Conservation (phyloP, 768 basidiomycete species). For the Roridomyces roridus region DNA sequence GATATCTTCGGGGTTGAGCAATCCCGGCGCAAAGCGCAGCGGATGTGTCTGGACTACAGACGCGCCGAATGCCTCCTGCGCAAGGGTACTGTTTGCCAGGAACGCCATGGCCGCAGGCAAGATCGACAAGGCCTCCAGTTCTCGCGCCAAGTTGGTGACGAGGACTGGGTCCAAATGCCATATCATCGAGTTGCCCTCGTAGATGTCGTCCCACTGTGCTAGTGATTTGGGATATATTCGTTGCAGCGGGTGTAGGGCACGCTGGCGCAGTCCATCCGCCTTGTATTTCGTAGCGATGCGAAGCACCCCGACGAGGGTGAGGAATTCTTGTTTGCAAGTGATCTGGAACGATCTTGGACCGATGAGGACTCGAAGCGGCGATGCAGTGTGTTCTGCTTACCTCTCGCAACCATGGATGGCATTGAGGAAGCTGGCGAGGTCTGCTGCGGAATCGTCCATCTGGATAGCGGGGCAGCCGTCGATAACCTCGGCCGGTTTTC, state of each 20-base stretch:
- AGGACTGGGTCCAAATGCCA: conserved; percentile 20
- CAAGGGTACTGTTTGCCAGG: conserved; percentile 21
- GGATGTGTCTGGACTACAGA: conserved; percentile 20
- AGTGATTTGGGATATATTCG: conserved; percentile 17
- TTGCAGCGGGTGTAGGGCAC: conserved; percentile 14
- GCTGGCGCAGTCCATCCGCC: conserved; percentile 17
- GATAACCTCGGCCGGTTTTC: not conserved
- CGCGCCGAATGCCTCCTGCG: conserved; percentile 22
- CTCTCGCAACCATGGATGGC: conserved; percentile 22
- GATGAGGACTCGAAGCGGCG: not conserved
- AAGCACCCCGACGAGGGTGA: conserved; percentile 12
- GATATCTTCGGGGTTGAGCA: conserved; percentile 15
- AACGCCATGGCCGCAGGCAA: conserved; percentile 21
- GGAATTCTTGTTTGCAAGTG: conserved; percentile 10
- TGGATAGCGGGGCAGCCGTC: conserved; percentile 20
- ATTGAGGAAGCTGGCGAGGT: conserved; percentile 13
- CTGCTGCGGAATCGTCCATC: conserved; percentile 10
- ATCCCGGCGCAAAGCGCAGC: conserved; percentile 23
- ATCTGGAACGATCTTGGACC: conserved; percentile 14
- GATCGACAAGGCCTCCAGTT: conserved; percentile 10
- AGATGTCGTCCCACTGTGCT: conserved; percentile 20
- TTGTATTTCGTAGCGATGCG: conserved; percentile 25
- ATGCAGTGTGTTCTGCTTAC: not conserved
- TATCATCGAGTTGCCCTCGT: conserved; percentile 19
- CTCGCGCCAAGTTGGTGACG: conserved; percentile 16